phyloP scores from a whole-genome alignment of 139 green algal genomes.

The Chlamydomonas schloesseri region DNA sequence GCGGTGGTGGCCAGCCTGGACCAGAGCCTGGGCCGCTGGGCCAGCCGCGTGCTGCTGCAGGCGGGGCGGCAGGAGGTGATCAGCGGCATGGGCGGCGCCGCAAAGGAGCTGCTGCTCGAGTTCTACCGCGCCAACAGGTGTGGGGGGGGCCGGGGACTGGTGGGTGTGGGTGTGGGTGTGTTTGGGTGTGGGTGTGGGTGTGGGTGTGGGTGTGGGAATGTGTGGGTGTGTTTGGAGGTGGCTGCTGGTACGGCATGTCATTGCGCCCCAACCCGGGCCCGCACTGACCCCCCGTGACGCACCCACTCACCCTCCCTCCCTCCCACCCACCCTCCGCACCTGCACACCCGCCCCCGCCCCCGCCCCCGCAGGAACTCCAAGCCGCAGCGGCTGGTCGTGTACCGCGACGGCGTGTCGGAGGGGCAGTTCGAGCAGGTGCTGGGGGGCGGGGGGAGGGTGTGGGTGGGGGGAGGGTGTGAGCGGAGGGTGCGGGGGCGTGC shows the following conservation, averaged over 20 bases:
- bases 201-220: too few relatives aligned
- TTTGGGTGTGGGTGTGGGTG: too few relatives aligned
- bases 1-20: conserved; percentile 47
- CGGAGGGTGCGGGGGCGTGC: too few relatives aligned
- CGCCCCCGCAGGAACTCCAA: conserved; percentile 34
- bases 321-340: background rate
- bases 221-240: too few relatives aligned
- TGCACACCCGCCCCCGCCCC: background rate
- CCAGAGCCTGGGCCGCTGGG: conserved; percentile 29
- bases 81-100: conserved; percentile 12
- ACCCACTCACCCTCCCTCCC: background rate
- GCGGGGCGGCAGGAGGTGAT: conserved; percentile 53
- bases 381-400: conserved; percentile 61
- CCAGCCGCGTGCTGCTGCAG: conserved; percentile 53
- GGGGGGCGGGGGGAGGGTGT: too few relatives aligned
- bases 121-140: conserved; percentile 50
- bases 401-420: conserved; percentile 84
- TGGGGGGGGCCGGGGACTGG: background rate
- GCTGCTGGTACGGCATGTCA: too few relatives aligned
- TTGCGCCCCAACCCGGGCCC: too few relatives aligned
- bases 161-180: too few relatives aligned
- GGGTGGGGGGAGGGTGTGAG: too few relatives aligned
- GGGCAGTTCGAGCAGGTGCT: conserved; percentile 89
- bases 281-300: too few relatives aligned
- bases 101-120: conserved; percentile 47